Evolutionary conservation across 169 alveolate species (phyloP), one percentile per base, ranked within the genome.

Genomic region (Eimeria praecox): DNA sequence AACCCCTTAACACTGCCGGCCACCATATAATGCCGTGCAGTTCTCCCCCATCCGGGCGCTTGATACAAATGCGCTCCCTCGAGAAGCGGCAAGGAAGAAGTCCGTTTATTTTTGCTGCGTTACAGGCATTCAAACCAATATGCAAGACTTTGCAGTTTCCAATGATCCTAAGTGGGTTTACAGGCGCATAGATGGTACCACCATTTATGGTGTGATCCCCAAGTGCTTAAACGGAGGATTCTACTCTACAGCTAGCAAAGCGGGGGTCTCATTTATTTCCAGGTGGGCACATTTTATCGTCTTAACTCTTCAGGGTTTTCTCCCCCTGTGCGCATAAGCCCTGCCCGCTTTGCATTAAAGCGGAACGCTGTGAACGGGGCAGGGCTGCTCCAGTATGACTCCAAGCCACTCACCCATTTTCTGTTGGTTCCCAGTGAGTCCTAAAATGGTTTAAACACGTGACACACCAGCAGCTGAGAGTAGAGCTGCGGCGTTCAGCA

Each of bases 1-100:
- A 49, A 38, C 54, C 54, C 33, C 91, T 83, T 10, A 83, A 49
- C 27, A 49, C 56, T 2, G 49, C 49, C 0, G 91, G 91, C 91
- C 91, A 83, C 91, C 91, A 83, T 10, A 83, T n/a, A 22, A 52
- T 52, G 1, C 91, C 91, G 27, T 83, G 73, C 49, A 83, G 56
- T 75, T 24, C 35, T n/a, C 91, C 91, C 24, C 91, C 91, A 54
- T 83, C 91, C 24, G 44, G 75, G 73, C 91, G 91, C 30, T 46
- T 83, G 35, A 83, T 83, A 18, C 69, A 27, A 14, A 83, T 83
- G 5, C 56, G 18, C 2, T 38, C 73, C 18, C 66, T 62, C 75
- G n/a, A 33, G n/a, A 30, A 9, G 10, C 87, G 87, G 30, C 14
- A n/a, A 8, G 91, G 30, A 52, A 30, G 49, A 52, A 49, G 75